These are phyloP conservation scores for Dictyostelium capitatum DNA, from an alignment of 78 protist genomes.

Conservation along the genomic window DNA sequence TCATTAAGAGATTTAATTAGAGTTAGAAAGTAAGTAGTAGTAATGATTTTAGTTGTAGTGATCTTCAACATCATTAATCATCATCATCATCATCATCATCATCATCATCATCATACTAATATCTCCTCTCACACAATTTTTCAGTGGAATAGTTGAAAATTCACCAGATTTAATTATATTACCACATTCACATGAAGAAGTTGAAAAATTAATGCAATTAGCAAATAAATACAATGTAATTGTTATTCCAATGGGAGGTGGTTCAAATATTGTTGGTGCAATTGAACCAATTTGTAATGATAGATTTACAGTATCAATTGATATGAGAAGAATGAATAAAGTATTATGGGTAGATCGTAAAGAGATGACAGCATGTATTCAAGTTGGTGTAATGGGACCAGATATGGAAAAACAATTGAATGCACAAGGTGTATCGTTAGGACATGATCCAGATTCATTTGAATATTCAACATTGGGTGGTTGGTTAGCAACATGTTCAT, in stretches of 20 bases:
- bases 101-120: neutral
- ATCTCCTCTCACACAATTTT: neutral
- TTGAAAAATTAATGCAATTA: conserved; percentile 83
- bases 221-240: conserved; percentile 85
- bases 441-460: conserved; percentile 95
- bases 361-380: conserved; percentile 88
- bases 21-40: conserved; percentile 50
- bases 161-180: conserved; percentile 88
- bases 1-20: conserved; percentile 66
- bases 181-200: conserved; percentile 88
- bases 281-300: conserved; percentile 78
- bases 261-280: conserved; percentile 90
- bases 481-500: conserved; percentile 94
- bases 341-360: conserved; percentile 90
- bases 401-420: conserved; percentile 85
- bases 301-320: conserved; percentile 89
- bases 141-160: conserved; percentile 50
- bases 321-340: conserved; percentile 90
- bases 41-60: no score
- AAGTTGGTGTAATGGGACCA: conserved; percentile 92
- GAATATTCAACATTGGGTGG: conserved; percentile 94
- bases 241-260: conserved; percentile 95
- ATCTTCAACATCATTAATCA: neutral
- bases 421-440: conserved; percentile 83
- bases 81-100: neutral